Evolutionary conservation across 805 yeast genomes (phyloP), one percentile per base, ranked within the genome.

Genomic region (Ogataea trehalophila): DNA sequence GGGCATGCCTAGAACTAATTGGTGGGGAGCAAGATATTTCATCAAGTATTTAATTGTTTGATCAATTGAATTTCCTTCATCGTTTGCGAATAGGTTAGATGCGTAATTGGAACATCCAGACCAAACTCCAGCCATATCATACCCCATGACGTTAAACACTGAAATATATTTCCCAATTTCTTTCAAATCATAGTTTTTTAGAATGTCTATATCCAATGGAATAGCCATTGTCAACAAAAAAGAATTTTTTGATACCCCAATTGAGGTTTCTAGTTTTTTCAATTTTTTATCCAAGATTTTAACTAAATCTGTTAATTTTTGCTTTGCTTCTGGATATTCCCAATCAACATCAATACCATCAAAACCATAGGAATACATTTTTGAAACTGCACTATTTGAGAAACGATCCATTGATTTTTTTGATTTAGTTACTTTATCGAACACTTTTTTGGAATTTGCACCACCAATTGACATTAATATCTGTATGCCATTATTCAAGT

Each of bases 291-390:
- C 70, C 23, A 81, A 54, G 2, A 9, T 46, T 39, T 56, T 54
- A 17, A 85, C 63, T 37, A 88, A 51, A 4, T 60, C 57, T 1
- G 76, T 68, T 51, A 80, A 73, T 36, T 63, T 59, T 50, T 86
- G 82, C 0, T 61, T 58, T 4, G 60, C 57, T 38, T 63, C 71
- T 7, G 97, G 96, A 58, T 82, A 92, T 65, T 92, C 99, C 97
- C 97, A 92, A 67, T 92, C 99, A 29, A 92, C 68, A 64, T 94
- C 98, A 41, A 92, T 69, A 0, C 99, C 98, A 63, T 94, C 97
- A 59, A 94, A 82, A 0, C 85, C 83, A 60, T 79, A 77, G 39
- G 72, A 65, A 2, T 64, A 47, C 62, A 88, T 70, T 22, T 77
- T 63, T 0, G 65, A 62, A 0, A 78, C 69, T 0, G 81, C 68